Evolutionary conservation across 2,329 filamentous ascomycete genomes (phyloP), one percentile per base, ranked within the genome.

Genomic region (Bisporella sp.): DNA sequence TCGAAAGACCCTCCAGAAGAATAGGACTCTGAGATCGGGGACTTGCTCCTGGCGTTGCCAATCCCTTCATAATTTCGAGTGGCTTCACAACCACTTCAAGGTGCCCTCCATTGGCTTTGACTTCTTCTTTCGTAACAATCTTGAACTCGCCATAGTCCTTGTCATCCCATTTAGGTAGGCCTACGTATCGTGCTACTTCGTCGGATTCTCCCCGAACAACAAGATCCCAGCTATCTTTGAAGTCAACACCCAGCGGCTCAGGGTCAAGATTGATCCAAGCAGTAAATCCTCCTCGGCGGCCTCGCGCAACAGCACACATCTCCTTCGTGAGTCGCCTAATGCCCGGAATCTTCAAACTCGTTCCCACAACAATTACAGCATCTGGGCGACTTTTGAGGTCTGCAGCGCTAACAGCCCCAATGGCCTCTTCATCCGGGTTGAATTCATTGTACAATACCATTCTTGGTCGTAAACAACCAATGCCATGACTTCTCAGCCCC

Each of bases 361-460:
- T 99, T 47, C 93, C 93, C 6, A 96, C 93, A 31, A 99, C 93
- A 58, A 99, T 83, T 30, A 99, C 79, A 13, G 91, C 91, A 66
- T 97, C 93, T 0, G 93, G 92, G 37, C 90, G 79, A 41, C 85
- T 80, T 54, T 89, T 86, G 52, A 97, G 73, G 66, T 99, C 93
- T 4, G 91, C 85, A 57, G 82, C 83, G 47, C 91, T 89, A 40
- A 96, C 91, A 28, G 88, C 88, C 41, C 92, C 91, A 66, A 99
- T 99, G 11, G 93, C 92, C 60, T 96, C 92, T 59, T 93, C 89
- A 58, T 99, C 93, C 0, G 93, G 93, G 64, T 97, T 96, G 66
- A 89, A 86, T 68, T 99, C 93, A 66, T 97, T 96, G 73, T 99
- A 99, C 7, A 99, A 77, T 4, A 97, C 92, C 73, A 99, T 96